Evolutionary conservation across 2,329 filamentous ascomycete genomes (phyloP).

Genomic region (Apiospora kogelbergensis): DNA sequence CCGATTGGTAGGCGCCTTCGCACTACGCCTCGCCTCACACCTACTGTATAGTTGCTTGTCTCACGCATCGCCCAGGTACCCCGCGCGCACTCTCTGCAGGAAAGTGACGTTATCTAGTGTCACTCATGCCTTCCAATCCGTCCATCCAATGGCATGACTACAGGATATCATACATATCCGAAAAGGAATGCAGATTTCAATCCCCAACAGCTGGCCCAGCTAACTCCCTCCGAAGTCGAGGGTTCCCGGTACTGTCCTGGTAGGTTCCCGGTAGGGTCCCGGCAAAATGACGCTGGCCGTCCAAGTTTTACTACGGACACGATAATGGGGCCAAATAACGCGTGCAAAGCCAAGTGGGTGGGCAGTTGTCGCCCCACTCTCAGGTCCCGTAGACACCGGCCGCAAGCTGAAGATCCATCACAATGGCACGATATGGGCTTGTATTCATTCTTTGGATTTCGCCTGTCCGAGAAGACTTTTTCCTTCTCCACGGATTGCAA

Average conservation of each 20-base stretch:
- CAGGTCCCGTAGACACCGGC: neutral
- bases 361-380: neutral
- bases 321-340: neutral
- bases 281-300: neutral
- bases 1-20: neutral
- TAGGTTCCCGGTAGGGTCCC: neutral
- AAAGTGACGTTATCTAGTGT: neutral
- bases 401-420: neutral
- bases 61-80: neutral
- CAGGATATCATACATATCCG: too few relatives aligned
- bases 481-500: neutral
- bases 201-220: neutral
- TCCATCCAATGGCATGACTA: neutral
- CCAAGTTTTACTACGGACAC: neutral
- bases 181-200: neutral
- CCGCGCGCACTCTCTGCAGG: neutral
- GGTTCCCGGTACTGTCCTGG: neutral
- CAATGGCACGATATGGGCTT: neutral
- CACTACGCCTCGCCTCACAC: neutral
- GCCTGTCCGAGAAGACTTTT: conserved; percentile 5
- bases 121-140: neutral
- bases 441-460: conserved; percentile 5
- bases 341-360: neutral
- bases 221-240: neutral
- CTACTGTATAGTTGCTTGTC: neutral